Evolutionary conservation across 768 basidiomycete genomes (phyloP).

Genomic region (Phaeotremella skinneri): DNA sequence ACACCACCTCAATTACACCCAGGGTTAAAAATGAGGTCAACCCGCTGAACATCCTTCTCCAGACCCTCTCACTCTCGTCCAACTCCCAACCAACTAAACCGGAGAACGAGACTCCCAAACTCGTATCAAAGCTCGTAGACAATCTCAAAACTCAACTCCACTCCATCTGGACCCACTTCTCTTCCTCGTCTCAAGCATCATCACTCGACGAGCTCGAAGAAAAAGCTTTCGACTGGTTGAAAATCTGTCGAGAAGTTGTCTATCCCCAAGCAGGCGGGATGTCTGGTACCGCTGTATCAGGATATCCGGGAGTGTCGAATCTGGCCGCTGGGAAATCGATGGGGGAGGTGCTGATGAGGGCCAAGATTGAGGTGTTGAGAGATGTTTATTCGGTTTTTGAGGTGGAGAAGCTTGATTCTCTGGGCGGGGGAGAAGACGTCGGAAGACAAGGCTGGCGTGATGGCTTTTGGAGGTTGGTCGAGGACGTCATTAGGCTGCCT

Average conservation of each 20-base stretch:
- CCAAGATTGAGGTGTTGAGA: too few species aligned
- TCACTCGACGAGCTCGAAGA: slow-evolving; percentile 13
- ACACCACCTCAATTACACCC: too few species aligned
- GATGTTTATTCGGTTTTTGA: not conserved
- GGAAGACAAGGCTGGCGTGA: slow-evolving; percentile 11
- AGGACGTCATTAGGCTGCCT: slow-evolving; percentile 14
- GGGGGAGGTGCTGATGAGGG: not conserved
- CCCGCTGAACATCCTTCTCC: too few species aligned
- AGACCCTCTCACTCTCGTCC: too few species aligned
- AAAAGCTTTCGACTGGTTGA: slow-evolving; percentile 21
- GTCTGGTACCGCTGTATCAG: not conserved
- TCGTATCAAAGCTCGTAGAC: slow-evolving; percentile 8
- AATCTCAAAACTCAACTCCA: slow-evolving; percentile 10
- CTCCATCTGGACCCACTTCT: slow-evolving; percentile 5
- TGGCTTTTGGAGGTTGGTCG: slow-evolving; percentile 19
- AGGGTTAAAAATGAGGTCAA: too few species aligned
- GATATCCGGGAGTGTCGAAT: too few species aligned
- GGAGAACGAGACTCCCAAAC: too few species aligned
- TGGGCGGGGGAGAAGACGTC: slow-evolving; percentile 1
- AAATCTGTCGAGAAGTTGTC: slow-evolving; percentile 4
- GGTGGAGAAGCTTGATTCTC: not conserved
- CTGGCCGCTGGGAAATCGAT: not conserved
- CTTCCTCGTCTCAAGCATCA: not conserved
- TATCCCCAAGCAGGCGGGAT: not conserved
- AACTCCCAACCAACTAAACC: too few species aligned